Conservation (phyloP, 2,329 filamentous ascomycete species). For the Fusarium virguliforme region DNA sequence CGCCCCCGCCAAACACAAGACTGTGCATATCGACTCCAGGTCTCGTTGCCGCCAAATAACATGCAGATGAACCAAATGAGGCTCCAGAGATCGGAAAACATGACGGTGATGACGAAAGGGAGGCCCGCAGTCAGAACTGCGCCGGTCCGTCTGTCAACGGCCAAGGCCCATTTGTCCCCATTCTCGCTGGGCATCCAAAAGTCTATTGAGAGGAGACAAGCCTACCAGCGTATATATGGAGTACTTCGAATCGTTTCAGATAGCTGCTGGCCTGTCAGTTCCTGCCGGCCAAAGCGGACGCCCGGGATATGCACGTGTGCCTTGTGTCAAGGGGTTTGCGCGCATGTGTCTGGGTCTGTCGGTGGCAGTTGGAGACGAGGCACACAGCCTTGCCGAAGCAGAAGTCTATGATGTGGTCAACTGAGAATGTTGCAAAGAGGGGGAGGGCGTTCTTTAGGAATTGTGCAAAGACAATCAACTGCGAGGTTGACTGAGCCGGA, state of each 20-base stretch:
- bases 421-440: neutral
- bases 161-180: constrained; percentile 1
- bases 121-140: neutral
- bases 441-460: neutral
- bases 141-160: neutral
- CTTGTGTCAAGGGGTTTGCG: neutral
- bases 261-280: neutral
- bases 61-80: neutral
- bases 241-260: neutral
- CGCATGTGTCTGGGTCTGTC: neutral
- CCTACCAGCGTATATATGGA: neutral
- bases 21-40: constrained; percentile 6
- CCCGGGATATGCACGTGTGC: neutral
- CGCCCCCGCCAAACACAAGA: neutral
- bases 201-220: neutral
- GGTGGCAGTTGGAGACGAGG: neutral
- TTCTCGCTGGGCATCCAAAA: neutral
- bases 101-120: constrained; percentile 1
- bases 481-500: neutral
- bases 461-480: neutral
- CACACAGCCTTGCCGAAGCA: neutral
- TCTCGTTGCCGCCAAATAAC: neutral
- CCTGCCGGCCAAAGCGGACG: neutral
- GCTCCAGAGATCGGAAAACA: constrained; percentile 2
- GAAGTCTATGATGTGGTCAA: neutral